A percentile compares a stretch with the other conserved stretches of the same genome.
Conservation (phyloP, 106 monocot genomes). For the Dendrobium officinale region DNA sequence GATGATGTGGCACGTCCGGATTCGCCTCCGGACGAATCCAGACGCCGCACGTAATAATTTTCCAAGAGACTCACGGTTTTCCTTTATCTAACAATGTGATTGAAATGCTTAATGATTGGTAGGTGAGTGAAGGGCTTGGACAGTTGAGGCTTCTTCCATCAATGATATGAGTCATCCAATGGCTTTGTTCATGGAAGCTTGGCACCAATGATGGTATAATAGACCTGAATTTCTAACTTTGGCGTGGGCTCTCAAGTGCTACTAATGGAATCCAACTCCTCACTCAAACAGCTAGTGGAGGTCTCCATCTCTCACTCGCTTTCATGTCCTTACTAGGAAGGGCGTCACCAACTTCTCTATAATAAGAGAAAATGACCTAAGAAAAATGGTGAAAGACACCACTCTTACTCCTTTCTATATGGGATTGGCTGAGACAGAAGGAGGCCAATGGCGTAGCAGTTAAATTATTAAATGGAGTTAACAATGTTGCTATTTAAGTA, state of each 20-base stretch:
- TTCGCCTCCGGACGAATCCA: no score
- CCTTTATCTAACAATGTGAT: not conserved
- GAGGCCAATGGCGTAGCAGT: not conserved
- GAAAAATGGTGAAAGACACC: not conserved
- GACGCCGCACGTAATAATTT: no score
- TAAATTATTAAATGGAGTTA: not conserved
- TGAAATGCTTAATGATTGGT: not conserved
- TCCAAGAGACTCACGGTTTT: not conserved
- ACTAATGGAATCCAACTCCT: constrained; percentile 1
- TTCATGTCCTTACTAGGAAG: not conserved
- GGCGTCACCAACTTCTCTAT: not conserved
- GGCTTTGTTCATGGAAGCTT: not conserved
- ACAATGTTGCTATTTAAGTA: not conserved
- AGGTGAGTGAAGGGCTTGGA: not conserved
- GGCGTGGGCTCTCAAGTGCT: not conserved
- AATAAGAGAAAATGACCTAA: not conserved
- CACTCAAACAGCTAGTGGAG: not conserved
- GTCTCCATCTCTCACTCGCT: not conserved
- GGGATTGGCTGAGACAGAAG: not conserved
- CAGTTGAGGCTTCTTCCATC: not conserved
- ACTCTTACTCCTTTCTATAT: not conserved
- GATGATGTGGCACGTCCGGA: no score
- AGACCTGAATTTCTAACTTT: not conserved
- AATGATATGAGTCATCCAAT: not conserved
- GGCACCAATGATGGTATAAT: not conserved